Percentiles rank a stretch among this genome's conserved stretches.
phyloP scores from a whole-genome alignment of 2,329 filamentous ascomycete genomes.

The Nectriaceae sp. region DNA sequence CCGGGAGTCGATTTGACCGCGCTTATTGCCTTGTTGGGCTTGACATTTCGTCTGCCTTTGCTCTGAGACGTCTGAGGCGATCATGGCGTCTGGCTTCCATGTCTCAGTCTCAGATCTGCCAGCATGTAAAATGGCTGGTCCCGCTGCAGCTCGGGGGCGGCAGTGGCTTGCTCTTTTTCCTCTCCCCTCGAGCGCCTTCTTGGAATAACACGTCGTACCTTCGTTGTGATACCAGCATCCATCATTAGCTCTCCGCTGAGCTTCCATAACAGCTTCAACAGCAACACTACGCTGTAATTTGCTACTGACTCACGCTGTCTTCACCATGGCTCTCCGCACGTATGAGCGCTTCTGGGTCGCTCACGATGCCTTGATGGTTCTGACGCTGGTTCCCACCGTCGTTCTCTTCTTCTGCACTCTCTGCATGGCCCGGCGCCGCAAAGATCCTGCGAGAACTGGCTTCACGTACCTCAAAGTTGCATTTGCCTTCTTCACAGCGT shows the following conservation, averaged over 20 bases:
- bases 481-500: slow-evolving; percentile 27
- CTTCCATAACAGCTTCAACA: not conserved
- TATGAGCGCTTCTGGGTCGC: slow-evolving; percentile 12
- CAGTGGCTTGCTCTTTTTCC: not conserved
- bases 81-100: too few relatives aligned
- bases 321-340: slow-evolving; percentile 2
- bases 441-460: slow-evolving; percentile 26
- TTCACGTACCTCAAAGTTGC: slow-evolving; percentile 27
- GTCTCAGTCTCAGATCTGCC: too few relatives aligned
- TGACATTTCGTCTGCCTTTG: too few relatives aligned
- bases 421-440: slow-evolving; percentile 20
- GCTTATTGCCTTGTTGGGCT: not conserved
- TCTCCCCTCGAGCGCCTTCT: too few relatives aligned
- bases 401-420: slow-evolving; percentile 23
- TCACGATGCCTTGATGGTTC: slow-evolving; percentile 13
- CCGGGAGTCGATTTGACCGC: not conserved
- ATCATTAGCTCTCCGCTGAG: too few relatives aligned
- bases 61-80: too few relatives aligned
- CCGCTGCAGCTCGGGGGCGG: not conserved
- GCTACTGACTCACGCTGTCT: not conserved
- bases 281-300: not conserved
- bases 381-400: slow-evolving; percentile 17
- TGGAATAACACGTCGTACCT: too few relatives aligned
- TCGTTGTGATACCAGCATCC: too few relatives aligned
- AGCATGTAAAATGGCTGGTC: too few relatives aligned